These are phyloP conservation scores for Trichoderma sp. DNA, from an alignment of 2,329 filamentous ascomycete genomes.

Conservation along the genomic window DNA sequence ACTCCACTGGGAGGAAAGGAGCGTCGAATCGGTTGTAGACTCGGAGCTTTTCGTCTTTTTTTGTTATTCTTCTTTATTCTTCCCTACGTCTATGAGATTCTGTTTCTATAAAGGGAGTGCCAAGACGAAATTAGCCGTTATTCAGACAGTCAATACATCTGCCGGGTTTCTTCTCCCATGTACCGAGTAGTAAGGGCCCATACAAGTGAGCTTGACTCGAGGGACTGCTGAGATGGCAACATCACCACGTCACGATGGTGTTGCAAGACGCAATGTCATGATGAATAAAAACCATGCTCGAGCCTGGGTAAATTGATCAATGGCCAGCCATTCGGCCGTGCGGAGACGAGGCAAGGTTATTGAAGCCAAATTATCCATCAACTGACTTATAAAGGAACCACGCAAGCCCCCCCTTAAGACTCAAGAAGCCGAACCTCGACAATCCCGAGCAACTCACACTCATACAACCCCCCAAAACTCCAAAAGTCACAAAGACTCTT, in stretches of 20 bases:
- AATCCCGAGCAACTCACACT: not conserved
- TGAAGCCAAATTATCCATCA: slow-evolving; percentile 10
- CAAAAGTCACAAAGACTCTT: too few species aligned
- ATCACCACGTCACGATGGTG: slow-evolving; percentile 12
- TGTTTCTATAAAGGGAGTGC: not conserved
- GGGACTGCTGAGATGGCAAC: not conserved
- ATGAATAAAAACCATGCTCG: not conserved
- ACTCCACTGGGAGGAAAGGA: not conserved
- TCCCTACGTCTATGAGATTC: not conserved
- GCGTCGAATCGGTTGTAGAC: not conserved
- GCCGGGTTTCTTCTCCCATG: not conserved
- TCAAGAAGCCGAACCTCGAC: not conserved
- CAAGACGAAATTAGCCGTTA: slow-evolving; percentile 25
- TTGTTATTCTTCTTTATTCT: not conserved
- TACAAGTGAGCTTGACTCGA: not conserved
- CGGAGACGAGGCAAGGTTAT: not conserved
- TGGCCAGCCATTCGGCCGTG: not conserved
- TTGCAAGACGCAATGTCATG: not conserved
- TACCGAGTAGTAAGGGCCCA: not conserved
- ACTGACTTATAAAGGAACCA: slow-evolving; percentile 2
- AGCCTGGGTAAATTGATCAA: slow-evolving; percentile 13
- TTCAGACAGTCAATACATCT: not conserved
- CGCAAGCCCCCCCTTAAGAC: not conserved
- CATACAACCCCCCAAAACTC: not conserved
- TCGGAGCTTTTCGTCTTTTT: not conserved